Evolutionary conservation across 129 eudicot species (phyloP).

Genomic region (Pittosporum tobira): DNA sequence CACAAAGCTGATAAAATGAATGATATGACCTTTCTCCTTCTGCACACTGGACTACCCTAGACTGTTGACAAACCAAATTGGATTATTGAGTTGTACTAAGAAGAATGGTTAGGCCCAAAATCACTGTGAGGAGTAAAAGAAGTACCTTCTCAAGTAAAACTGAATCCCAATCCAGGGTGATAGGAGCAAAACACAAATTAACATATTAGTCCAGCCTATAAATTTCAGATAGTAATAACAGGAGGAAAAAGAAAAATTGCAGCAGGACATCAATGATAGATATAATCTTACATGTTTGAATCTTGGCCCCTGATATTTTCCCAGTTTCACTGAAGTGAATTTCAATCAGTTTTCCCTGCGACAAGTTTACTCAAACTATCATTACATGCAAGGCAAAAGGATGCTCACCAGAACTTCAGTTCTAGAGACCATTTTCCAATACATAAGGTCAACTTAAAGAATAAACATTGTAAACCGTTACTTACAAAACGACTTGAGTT

Average conservation of each 20-base stretch:
- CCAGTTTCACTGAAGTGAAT: constrained; percentile 85
- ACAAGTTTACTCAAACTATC: not conserved
- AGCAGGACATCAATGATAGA: not conserved
- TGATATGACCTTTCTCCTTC: constrained; percentile 97
- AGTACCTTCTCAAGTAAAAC: constrained; percentile 59
- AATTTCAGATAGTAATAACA: constrained; percentile 1
- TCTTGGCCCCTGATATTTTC: constrained; percentile 85
- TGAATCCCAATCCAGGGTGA: constrained; percentile 16
- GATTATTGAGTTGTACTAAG: constrained; percentile 6
- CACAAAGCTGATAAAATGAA: constrained; percentile 87
- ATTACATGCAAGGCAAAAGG: constrained; percentile 1
- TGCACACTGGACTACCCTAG: constrained; percentile 81
- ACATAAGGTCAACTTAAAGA: not conserved
- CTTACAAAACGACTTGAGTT: constrained; percentile 95
- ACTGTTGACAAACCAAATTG: constrained; percentile 38
- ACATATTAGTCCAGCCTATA: constrained; percentile 8
- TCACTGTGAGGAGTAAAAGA: constrained; percentile 2
- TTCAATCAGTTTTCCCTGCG: constrained; percentile 86
- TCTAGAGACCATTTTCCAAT: not conserved
- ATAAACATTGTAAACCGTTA: not conserved
- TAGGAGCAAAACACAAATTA: not conserved
- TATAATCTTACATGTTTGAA: constrained; percentile 82
- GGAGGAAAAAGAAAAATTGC: not conserved
- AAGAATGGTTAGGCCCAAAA: constrained; percentile 2
- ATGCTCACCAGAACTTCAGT: not conserved